Evolutionary conservation across 257 asterid genomes (phyloP).

Genomic region (Solanum habrochaites): DNA sequence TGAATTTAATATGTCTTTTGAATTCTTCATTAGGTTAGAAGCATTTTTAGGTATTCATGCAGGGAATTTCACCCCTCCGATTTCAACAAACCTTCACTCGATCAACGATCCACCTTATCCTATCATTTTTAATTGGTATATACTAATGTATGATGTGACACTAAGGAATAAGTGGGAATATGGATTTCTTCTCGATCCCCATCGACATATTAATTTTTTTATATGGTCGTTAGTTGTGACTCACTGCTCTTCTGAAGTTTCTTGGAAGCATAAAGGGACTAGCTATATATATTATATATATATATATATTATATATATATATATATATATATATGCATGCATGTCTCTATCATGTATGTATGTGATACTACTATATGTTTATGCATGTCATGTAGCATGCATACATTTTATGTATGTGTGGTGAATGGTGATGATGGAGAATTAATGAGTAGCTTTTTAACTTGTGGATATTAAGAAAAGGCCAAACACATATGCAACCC

Average conservation of each 20-base stretch:
- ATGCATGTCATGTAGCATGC: background rate
- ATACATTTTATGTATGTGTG: background rate
- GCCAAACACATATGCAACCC: slow-evolving; percentile 19
- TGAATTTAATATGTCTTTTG: background rate
- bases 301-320: too few species aligned
- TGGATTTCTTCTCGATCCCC: background rate
- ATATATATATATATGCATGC: background rate
- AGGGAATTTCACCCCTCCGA: slow-evolving; percentile 6
- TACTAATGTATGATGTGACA: slow-evolving; percentile 22
- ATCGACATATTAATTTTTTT: background rate
- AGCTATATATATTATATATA: too few species aligned
- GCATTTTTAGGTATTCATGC: slow-evolving; percentile 17
- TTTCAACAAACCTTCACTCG: slow-evolving; percentile 21
- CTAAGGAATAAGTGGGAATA: slow-evolving; percentile 25
- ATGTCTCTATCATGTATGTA: background rate
- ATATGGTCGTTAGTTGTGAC: slow-evolving; percentile 33
- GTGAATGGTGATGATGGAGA: background rate
- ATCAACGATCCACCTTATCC: slow-evolving; percentile 16
- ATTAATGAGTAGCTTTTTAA: background rate
- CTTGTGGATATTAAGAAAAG: background rate
- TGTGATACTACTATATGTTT: background rate
- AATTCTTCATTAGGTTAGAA: slow-evolving; percentile 7
- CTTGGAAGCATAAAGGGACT: background rate
- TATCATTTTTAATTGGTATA: background rate
- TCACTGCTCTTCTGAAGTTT: background rate